Evolutionary conservation across 306 rosid species (phyloP).

Genomic region (Casuarina glauca): DNA sequence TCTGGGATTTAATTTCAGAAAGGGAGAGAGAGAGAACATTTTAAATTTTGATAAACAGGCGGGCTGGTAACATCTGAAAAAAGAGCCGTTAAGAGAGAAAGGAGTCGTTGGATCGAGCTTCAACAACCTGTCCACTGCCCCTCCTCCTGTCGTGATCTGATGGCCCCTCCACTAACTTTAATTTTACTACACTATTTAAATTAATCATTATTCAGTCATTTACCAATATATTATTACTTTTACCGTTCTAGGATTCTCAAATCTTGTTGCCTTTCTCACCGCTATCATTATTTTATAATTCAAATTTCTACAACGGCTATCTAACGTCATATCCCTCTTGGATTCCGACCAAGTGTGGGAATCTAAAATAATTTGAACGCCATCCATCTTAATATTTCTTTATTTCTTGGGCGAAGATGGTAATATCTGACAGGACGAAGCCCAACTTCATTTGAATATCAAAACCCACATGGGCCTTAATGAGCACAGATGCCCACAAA

Average conservation of each 20-base stretch:
- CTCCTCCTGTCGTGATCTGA: background rate
- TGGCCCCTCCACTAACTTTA: background rate
- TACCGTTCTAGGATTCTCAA: background rate
- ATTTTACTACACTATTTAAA: background rate
- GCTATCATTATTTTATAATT: background rate
- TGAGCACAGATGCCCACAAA: background rate
- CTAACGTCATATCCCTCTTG: background rate
- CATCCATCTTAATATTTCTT: background rate
- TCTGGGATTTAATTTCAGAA: background rate
- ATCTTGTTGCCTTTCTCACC: background rate
- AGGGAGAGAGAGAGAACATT: background rate
- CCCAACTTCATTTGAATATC: background rate
- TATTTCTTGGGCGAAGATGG: background rate
- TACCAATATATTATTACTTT: background rate
- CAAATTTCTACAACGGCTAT: conserved; percentile 6
- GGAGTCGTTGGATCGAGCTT: background rate
- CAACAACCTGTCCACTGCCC: background rate
- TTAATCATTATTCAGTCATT: background rate
- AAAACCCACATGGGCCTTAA: background rate
- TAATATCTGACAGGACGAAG: background rate
- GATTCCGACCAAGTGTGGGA: background rate
- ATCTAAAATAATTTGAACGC: background rate
- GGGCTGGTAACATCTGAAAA: background rate
- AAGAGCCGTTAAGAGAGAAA: conserved; percentile 9
- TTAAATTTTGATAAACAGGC: background rate